Percentiles rank a stretch among this genome's conserved stretches.
phyloP scores from a whole-genome alignment of 2,329 filamentous ascomycete genomes.

The Alternaria sp. region DNA sequence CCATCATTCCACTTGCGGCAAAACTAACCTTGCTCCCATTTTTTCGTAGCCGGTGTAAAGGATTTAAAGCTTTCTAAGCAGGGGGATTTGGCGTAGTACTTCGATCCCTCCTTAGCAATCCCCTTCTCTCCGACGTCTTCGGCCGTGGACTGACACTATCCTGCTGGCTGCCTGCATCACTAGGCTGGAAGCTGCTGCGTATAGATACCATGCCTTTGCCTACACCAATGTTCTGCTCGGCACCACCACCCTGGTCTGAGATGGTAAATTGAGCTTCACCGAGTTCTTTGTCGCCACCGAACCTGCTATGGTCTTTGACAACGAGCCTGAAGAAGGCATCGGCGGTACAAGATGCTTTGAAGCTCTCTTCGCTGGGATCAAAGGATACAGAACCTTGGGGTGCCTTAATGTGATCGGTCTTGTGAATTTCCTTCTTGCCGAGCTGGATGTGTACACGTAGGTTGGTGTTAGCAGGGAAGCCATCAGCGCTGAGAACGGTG shows the following conservation, averaged over 20 bases:
- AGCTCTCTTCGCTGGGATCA: slow-evolving; percentile 66
- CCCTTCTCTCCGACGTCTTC: slow-evolving; percentile 45
- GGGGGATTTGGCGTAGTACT: slow-evolving; percentile 9
- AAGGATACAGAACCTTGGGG: slow-evolving; percentile 66
- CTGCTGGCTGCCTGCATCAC: slow-evolving; percentile 48
- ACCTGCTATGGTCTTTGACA: slow-evolving; percentile 84
- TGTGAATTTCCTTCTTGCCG: slow-evolving; percentile 78
- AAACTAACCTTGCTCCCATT: background rate
- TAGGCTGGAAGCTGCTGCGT: slow-evolving; percentile 73
- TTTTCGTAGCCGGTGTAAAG: background rate
- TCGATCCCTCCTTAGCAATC: slow-evolving; percentile 54
- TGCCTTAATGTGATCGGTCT: slow-evolving; percentile 89
- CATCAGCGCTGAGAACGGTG: slow-evolving; percentile 78
- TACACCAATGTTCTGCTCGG: slow-evolving; percentile 76
- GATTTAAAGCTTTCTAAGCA: slow-evolving; percentile 4
- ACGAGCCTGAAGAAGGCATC: slow-evolving; percentile 87
- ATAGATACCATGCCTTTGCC: slow-evolving; percentile 77
- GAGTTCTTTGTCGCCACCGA: slow-evolving; percentile 82
- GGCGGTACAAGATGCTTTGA: slow-evolving; percentile 78
- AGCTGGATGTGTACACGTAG: slow-evolving; percentile 79
- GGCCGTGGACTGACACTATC: slow-evolving; percentile 45
- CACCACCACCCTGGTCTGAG: slow-evolving; percentile 74
- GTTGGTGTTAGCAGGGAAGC: slow-evolving; percentile 78
- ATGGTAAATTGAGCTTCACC: slow-evolving; percentile 91
- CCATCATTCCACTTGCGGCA: background rate